Evolutionary conservation across 768 basidiomycete genomes (phyloP).

Genomic region (Russula sp.): DNA sequence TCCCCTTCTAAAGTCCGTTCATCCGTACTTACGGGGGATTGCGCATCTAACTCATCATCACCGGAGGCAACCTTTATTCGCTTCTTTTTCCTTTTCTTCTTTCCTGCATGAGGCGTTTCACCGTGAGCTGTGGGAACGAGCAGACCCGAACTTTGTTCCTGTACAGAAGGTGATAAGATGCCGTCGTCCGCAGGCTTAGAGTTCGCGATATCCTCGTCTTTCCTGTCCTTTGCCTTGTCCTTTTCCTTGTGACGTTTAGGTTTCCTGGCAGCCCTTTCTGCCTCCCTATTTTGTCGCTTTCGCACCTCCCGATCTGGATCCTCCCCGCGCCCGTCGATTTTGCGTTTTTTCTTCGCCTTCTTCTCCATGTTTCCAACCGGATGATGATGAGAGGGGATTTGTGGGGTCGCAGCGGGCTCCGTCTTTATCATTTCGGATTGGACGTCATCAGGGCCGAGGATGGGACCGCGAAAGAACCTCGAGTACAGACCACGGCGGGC

Average conservation of each 20-base stretch:
- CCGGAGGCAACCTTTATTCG: background rate
- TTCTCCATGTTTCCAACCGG: background rate
- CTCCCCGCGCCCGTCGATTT: background rate
- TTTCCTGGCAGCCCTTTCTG: slow-evolving; percentile 18
- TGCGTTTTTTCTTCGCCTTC: slow-evolving; percentile 2
- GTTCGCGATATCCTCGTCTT: background rate
- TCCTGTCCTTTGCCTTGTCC: background rate
- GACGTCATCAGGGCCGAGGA: slow-evolving; percentile 44
- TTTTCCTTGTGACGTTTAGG: slow-evolving; percentile 12
- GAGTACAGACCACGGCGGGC: slow-evolving; percentile 72
- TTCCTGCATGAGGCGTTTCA: background rate
- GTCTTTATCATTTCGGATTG: slow-evolving; percentile 12
- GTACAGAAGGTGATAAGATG: background rate
- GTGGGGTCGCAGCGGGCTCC: background rate
- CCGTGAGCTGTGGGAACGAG: background rate
- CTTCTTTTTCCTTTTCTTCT: slow-evolving; percentile 19
- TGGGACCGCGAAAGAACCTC: slow-evolving; percentile 71
- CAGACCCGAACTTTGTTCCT: background rate
- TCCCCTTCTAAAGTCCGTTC: slow-evolving; percentile 3
- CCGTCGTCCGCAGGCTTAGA: background rate
- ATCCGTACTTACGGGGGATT: background rate
- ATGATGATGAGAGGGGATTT: background rate
- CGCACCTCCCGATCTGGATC: slow-evolving; percentile 4
- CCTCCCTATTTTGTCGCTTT: slow-evolving; percentile 17
- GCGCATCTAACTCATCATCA: background rate